Conservation (phyloP, 805 yeast genomes). For the Saccharomycopsis guyanensis region DNA sequence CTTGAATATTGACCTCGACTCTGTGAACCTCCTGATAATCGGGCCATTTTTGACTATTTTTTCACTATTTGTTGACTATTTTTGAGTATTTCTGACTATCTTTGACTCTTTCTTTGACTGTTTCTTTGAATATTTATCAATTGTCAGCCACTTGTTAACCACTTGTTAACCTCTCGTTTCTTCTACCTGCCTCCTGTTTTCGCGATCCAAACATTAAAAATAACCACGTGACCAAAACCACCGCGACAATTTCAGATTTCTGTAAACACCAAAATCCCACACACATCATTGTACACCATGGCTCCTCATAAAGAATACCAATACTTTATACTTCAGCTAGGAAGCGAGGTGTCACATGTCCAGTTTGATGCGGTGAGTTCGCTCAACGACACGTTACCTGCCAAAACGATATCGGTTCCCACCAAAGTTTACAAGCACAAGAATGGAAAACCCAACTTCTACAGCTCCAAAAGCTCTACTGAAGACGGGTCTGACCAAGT, state of each 20-base stretch:
- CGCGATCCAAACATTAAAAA: too few relatives aligned
- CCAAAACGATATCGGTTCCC: slow-evolving; percentile 74
- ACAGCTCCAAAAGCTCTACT: slow-evolving; percentile 22
- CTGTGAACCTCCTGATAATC: slow-evolving; percentile 3
- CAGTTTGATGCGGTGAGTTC: slow-evolving; percentile 48
- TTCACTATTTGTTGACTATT: too few relatives aligned
- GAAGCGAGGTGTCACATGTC: slow-evolving; percentile 65
- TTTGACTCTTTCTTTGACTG: too few relatives aligned
- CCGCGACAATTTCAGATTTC: too few relatives aligned
- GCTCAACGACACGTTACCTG: slow-evolving; percentile 59
- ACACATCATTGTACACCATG: too few relatives aligned
- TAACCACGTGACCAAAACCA: too few relatives aligned
- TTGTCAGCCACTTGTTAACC: too few relatives aligned
- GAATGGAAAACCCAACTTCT: slow-evolving; percentile 28
- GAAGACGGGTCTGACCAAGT: slow-evolving; percentile 37
- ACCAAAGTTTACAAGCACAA: slow-evolving; percentile 56
- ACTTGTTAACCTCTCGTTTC: too few relatives aligned
- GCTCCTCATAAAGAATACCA: slow-evolving; percentile 22
- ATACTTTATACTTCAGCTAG: slow-evolving; percentile 62
- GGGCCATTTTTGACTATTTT: slow-evolving; percentile 2
- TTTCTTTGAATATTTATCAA: too few relatives aligned
- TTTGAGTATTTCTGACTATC: too few relatives aligned
- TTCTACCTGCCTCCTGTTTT: too few relatives aligned
- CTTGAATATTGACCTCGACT: neutral
- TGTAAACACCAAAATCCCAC: too few relatives aligned